Percentiles rank a stretch among this genome's conserved stretches.
Conservation (phyloP, 768 basidiomycete species). For the Dioszegia aurantiaca region DNA sequence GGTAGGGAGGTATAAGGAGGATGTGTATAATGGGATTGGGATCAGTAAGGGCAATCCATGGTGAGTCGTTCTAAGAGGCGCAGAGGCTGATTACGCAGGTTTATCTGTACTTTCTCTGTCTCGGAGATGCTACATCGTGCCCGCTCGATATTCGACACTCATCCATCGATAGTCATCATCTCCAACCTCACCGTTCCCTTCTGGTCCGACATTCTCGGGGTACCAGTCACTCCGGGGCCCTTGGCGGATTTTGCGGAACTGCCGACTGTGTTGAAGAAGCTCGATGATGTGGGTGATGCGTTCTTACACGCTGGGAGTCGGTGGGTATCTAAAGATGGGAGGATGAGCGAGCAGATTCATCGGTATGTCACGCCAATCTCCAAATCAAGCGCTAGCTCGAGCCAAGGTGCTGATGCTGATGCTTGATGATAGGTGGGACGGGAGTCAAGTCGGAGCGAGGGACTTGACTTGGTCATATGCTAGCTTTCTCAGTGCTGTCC, state of each 20-base stretch:
- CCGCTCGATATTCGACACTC: slow-evolving; percentile 5
- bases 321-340: slow-evolving; percentile 21
- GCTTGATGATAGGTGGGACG: slow-evolving; percentile 23
- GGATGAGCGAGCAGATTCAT: slow-evolving; percentile 47
- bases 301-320: slow-evolving; percentile 15
- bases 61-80: slow-evolving; percentile 24
- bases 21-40: slow-evolving; percentile 51
- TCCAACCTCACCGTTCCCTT: slow-evolving; percentile 21
- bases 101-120: background rate
- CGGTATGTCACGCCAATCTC: slow-evolving; percentile 26
- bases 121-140: slow-evolving; percentile 29
- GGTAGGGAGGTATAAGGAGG: slow-evolving; percentile 47
- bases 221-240: background rate
- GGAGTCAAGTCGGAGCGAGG: slow-evolving; percentile 32
- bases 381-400: no score
- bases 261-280: slow-evolving; percentile 15
- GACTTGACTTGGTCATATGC: slow-evolving; percentile 49
- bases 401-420: background rate
- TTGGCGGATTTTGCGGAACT: background rate
- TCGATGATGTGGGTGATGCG: slow-evolving; percentile 26
- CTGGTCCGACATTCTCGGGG: slow-evolving; percentile 34
- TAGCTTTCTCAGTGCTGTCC: slow-evolving; percentile 27
- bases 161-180: slow-evolving; percentile 17
- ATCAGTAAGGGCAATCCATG: slow-evolving; percentile 49
- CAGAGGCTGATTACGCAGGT: background rate